These are phyloP conservation scores for Nidularia pulvinata DNA, from an alignment of 768 basidiomycete species.

Conservation along the genomic window DNA sequence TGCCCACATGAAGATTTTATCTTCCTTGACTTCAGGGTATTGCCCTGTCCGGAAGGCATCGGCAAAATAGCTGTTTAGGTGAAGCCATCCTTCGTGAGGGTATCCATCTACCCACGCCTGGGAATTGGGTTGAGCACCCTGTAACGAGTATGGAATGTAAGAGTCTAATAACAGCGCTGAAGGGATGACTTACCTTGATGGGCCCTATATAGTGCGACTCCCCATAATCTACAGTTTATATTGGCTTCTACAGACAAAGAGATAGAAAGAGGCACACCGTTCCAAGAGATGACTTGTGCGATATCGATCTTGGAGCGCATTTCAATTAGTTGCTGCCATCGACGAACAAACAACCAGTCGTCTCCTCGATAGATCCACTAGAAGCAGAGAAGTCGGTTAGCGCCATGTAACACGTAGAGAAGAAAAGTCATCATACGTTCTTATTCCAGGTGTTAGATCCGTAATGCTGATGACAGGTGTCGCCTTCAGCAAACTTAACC, in stretches of 20 bases:
- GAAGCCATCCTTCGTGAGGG: conserved; percentile 52
- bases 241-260: too few species aligned
- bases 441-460: conserved; percentile 57
- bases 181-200: too few species aligned
- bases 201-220: conserved; percentile 83
- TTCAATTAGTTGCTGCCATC: conserved; percentile 64
- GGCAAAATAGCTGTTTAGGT: conserved; percentile 59
- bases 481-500: too few species aligned
- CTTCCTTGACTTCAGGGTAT: conserved; percentile 53
- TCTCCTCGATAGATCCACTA: conserved; percentile 59
- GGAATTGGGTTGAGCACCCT: conserved; percentile 63
- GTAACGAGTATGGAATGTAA: too few species aligned
- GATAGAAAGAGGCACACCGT: conserved; percentile 28
- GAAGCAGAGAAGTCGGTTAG: too few species aligned
- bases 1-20: conserved; percentile 63
- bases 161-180: too few species aligned
- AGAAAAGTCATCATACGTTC: conserved; percentile 40
- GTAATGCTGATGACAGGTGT: conserved; percentile 63
- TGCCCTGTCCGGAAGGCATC: conserved; percentile 59
- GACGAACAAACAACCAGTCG: conserved; percentile 57
- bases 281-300: conserved; percentile 69
- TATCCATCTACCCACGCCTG: conserved; percentile 71
- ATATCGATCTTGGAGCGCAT: conserved; percentile 44
- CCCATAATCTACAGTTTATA: conserved; percentile 44
- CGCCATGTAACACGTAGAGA: too few species aligned